Conservation (phyloP, 768 basidiomycete genomes). For the Punctularia strigosozonata region DNA sequence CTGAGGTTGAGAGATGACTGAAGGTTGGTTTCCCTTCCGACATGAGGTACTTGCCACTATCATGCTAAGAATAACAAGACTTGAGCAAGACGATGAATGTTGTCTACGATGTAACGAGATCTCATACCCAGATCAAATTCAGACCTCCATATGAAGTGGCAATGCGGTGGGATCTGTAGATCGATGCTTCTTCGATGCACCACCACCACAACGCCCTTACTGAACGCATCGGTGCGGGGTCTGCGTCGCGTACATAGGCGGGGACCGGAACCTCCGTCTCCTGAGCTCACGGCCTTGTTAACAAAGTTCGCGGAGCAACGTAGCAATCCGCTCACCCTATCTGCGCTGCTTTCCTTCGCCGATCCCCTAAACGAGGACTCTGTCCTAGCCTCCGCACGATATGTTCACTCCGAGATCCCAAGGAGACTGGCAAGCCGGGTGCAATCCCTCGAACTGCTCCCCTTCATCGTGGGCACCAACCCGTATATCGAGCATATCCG, state of each 20-base stretch:
- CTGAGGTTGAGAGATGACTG: too few species aligned
- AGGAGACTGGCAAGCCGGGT: conserved; percentile 66
- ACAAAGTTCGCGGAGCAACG: conserved; percentile 50
- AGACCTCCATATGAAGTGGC: too few species aligned
- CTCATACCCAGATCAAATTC: background rate
- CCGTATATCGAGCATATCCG: conserved; percentile 71
- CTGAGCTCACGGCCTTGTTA: conserved; percentile 47
- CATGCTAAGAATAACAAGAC: too few species aligned
- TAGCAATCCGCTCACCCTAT: conserved; percentile 60
- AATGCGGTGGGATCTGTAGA: too few species aligned
- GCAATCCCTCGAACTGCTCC: conserved; percentile 60
- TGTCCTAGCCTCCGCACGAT: conserved; percentile 61
- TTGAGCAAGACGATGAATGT: background rate
- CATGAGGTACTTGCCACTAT: background rate
- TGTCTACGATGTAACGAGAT: background rate
- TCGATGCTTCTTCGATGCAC: too few species aligned
- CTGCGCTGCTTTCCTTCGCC: conserved; percentile 64
- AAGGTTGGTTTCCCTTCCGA: background rate
- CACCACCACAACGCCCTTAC: too few species aligned
- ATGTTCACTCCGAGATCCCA: conserved; percentile 68
- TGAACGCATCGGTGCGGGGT: too few species aligned
- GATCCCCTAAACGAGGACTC: conserved; percentile 62
- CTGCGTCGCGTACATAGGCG: conserved; percentile 15
- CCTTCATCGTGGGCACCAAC: conserved; percentile 85
- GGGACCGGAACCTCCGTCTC: conserved; percentile 36